Percentiles rank a stretch among this genome's conserved stretches.
phyloP scores from a whole-genome alignment of 2,329 filamentous ascomycete species.

The Alternaria brassicae region DNA sequence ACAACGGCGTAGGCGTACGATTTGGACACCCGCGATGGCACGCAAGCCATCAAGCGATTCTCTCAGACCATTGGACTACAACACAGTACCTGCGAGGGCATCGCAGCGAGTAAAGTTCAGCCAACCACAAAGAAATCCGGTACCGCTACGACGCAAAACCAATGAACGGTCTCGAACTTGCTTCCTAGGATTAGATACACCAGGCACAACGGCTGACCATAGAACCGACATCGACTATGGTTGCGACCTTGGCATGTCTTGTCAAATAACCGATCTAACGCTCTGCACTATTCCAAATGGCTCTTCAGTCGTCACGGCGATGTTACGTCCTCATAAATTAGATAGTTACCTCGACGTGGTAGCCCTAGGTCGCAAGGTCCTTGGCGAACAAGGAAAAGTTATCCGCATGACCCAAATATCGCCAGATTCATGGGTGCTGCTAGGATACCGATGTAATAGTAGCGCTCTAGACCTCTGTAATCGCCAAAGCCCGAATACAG shows the following conservation, averaged over 20 bases:
- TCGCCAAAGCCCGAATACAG: slow-evolving; percentile 14
- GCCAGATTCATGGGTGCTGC: neutral
- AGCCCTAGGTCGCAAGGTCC: neutral
- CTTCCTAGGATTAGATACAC: neutral
- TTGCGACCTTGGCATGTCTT: neutral
- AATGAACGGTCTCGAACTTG: neutral
- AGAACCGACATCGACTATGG: neutral
- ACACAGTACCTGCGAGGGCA: slow-evolving; percentile 4
- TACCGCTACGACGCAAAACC: neutral
- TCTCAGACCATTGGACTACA: slow-evolving; percentile 4
- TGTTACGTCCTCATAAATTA: neutral
- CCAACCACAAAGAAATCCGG: neutral
- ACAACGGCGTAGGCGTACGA: neutral
- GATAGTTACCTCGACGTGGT: neutral
- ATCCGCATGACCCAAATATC: slow-evolving; percentile 4
- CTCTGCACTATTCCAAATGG: slow-evolving; percentile 2
- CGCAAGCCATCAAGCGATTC: slow-evolving; percentile 6
- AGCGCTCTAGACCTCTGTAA: slow-evolving; percentile 4
- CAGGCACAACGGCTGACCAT: neutral
- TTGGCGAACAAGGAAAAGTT: slow-evolving; percentile 5
- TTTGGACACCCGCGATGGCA: neutral
- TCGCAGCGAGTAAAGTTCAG: neutral
- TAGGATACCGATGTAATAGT: neutral
- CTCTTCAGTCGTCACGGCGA: neutral
- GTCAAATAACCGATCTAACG: slow-evolving; percentile 4